Evolutionary conservation across 2,329 filamentous ascomycete genomes (phyloP).

Genomic region (Paecilomyces formosus): DNA sequence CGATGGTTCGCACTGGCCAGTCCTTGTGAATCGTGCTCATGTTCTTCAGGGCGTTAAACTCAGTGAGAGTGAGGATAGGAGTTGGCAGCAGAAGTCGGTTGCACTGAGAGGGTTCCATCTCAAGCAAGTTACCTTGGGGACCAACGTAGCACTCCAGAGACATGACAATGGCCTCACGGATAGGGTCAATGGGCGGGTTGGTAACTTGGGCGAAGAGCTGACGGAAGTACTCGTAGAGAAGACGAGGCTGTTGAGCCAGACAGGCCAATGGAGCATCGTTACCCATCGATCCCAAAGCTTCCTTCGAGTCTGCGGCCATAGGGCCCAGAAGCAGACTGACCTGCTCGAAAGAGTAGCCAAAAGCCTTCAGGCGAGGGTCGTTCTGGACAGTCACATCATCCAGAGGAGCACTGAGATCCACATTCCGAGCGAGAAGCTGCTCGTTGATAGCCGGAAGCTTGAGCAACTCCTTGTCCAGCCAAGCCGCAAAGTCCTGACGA

Average conservation of each 20-base stretch:
- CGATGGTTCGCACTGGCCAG: conserved; percentile 86
- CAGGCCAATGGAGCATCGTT: conserved; percentile 92
- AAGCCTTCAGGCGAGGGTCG: conserved; percentile 75
- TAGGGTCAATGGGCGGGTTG: conserved; percentile 94
- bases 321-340: conserved; percentile 84
- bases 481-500: conserved; percentile 78
- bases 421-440: conserved; percentile 45
- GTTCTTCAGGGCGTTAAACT: conserved; percentile 81
- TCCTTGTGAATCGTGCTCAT: conserved; percentile 64
- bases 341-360: conserved; percentile 93
- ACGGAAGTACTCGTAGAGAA: conserved; percentile 94
- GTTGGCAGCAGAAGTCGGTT: conserved; percentile 78
- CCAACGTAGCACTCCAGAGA: conserved; percentile 94
- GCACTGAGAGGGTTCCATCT: conserved; percentile 89
- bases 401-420: conserved; percentile 61
- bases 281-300: conserved; percentile 94
- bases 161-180: conserved; percentile 97
- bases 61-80: conserved; percentile 78
- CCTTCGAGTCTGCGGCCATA: conserved; percentile 96
- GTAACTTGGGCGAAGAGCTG: conserved; percentile 97
- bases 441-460: conserved; percentile 69
- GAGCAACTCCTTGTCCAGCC: conserved; percentile 80
- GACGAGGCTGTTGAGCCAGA: conserved; percentile 77
- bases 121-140: conserved; percentile 87
- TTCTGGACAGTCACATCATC: conserved; percentile 68